These are phyloP conservation scores for Pterocarpus macrocarpus DNA, from an alignment of 306 rosid species.

Conservation along the genomic window DNA sequence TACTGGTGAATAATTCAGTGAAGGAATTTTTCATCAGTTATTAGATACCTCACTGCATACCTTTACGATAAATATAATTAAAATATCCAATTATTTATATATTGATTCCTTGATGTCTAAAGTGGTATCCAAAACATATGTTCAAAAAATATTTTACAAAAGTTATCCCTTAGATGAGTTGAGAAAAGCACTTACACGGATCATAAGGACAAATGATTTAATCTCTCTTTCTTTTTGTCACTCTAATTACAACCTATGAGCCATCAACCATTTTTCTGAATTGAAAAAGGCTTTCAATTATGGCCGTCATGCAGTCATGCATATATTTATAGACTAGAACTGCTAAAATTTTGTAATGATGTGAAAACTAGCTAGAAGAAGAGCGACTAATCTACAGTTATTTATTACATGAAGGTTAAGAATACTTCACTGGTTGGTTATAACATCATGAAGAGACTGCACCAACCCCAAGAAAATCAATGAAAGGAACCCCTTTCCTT, in stretches of 20 bases:
- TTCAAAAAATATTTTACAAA: too few relatives aligned
- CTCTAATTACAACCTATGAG: slow-evolving; percentile 44
- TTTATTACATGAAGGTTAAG: slow-evolving; percentile 44
- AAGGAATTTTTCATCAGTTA: too few relatives aligned
- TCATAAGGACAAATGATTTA: too few relatives aligned
- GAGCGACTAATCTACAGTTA: slow-evolving; percentile 35
- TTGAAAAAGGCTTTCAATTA: slow-evolving; percentile 30
- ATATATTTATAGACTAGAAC: not conserved
- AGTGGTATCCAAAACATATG: too few relatives aligned
- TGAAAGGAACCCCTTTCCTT: slow-evolving; percentile 69
- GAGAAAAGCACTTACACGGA: not conserved
- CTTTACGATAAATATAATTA: too few relatives aligned
- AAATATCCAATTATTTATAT: too few relatives aligned
- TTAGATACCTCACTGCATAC: too few relatives aligned
- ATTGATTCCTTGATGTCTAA: too few relatives aligned
- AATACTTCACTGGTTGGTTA: slow-evolving; percentile 25
- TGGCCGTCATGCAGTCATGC: slow-evolving; percentile 2
- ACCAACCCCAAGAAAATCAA: slow-evolving; percentile 95
- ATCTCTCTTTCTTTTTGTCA: slow-evolving; percentile 9
- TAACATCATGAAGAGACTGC: slow-evolving; percentile 57
- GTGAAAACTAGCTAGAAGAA: slow-evolving; percentile 23
- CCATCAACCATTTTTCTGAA: slow-evolving; percentile 17
- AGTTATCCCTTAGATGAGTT: slow-evolving; percentile 7
- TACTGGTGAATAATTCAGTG: too few relatives aligned
- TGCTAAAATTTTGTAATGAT: slow-evolving; percentile 1